phyloP scores from a whole-genome alignment of 2,329 filamentous ascomycete genomes.

The Aureobasidium sp. region DNA sequence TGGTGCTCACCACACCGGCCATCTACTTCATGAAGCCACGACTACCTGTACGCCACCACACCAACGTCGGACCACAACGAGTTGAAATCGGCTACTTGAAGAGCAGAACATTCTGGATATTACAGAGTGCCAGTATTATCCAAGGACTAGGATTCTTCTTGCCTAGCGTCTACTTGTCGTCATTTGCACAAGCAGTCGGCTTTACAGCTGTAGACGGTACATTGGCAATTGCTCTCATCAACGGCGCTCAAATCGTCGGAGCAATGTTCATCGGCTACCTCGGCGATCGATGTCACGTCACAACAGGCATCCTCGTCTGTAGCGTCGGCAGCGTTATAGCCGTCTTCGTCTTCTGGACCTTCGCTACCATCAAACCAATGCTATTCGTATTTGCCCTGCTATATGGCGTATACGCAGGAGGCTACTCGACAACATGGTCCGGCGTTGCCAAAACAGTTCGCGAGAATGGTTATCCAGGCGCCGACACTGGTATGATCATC shows the following conservation, averaged over 20 bases:
- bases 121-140: slow-evolving; percentile 38
- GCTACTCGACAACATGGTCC: slow-evolving; percentile 32
- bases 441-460: slow-evolving; percentile 23
- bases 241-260: slow-evolving; percentile 33
- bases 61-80: slow-evolving; percentile 22
- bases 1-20: slow-evolving; percentile 18
- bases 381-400: slow-evolving; percentile 38
- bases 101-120: slow-evolving; percentile 33
- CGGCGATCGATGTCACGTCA: slow-evolving; percentile 34
- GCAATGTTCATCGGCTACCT: slow-evolving; percentile 33
- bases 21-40: slow-evolving; percentile 19
- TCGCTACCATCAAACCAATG: slow-evolving; percentile 35
- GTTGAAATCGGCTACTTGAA: slow-evolving; percentile 33
- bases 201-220: slow-evolving; percentile 31
- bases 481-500: slow-evolving; percentile 45
- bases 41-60: slow-evolving; percentile 17
- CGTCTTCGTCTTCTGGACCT: slow-evolving; percentile 41
- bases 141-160: slow-evolving; percentile 40
- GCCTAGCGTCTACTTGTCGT: slow-evolving; percentile 37
- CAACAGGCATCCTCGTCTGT: slow-evolving; percentile 32
- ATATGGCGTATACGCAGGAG: slow-evolving; percentile 38
- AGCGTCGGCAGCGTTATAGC: slow-evolving; percentile 31
- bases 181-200: slow-evolving; percentile 33
- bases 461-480: slow-evolving; percentile 18
- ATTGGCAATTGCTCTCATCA: slow-evolving; percentile 35